Base-by-base conservation (phyloP, 192 early-diverging fungal species). In the Lobosporangium transversale region DNA sequence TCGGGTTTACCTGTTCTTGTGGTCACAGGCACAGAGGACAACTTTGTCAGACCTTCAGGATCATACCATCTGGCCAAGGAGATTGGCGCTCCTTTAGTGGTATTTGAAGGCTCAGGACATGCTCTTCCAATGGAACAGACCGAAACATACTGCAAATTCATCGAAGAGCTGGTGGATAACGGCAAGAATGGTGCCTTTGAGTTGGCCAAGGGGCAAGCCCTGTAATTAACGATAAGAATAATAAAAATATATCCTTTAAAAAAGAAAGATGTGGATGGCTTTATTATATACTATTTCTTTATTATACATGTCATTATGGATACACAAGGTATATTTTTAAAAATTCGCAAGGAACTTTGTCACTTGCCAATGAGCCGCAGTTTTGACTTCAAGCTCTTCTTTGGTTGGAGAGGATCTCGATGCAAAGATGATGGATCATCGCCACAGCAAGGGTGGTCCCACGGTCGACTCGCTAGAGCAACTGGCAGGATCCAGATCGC, bases 401-500 rank as follows among this genome's bases (percentile, higher is more conserved):
- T 59, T 42, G 56, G 4, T 12, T 32, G 2, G 21, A 35, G 5
- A 2, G 58, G 23, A 5, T 31, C 11, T 2, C 32, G 24, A 18
- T 29, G 6, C 3, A 8, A 0, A 23, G 62, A 49, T 37, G 26
- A 21, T 14, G 62, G 37, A 23, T 65, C 55, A 26, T 59, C 62
- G 14, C 48, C 63, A 14, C 27, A 5, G 10, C 49, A 45, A 15
- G 29, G 24, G 20, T 57, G 44, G 30, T 76, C 73, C 80, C 80
- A 82, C 6, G 80, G 31, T 62, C 70, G 47, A 40, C 75, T 70
- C 36, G 78, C 67, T 43, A 82, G 31, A 1, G 80, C 80, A 9
- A 82, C 75, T 4, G 80, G 80, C n/a, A 82, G 40, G 31, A 82
- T 66, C 80, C 80, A 82, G 6, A 68, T 82, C 3, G 80, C 80